Percentiles rank a stretch among this genome's conserved stretches.
phyloP scores from a whole-genome alignment of 1,284 basidiomycete genomes.

The Ustilago shanxiensis region DNA sequence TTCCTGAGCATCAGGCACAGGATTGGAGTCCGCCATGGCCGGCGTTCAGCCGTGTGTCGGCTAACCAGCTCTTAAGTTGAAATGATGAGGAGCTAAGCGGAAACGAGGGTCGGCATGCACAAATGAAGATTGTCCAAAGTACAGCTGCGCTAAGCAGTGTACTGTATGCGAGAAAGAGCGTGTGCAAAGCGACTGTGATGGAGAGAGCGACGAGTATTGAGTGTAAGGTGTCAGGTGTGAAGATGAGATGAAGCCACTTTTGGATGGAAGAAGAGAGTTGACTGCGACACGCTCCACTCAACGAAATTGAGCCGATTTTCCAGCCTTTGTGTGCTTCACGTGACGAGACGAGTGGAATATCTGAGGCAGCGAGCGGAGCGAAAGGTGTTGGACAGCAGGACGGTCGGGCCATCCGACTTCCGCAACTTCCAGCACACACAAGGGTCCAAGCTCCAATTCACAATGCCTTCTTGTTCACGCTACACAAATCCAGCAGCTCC shows the following conservation, averaged over 20 bases:
- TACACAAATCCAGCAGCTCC: not conserved
- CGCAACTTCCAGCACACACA: slow-evolving; percentile 12
- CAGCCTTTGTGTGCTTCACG: slow-evolving; percentile 27
- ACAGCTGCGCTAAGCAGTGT: not conserved
- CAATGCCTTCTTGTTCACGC: not conserved
- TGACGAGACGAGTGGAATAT: slow-evolving; percentile 23
- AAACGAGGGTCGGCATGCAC: slow-evolving; percentile 21
- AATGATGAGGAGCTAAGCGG: not conserved
- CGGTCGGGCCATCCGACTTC: slow-evolving; percentile 34
- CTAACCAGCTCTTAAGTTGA: slow-evolving; percentile 12
- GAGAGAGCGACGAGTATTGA: not conserved
- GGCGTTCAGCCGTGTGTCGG: slow-evolving; percentile 19
- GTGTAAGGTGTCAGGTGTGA: slow-evolving; percentile 9
- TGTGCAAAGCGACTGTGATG: slow-evolving; percentile 12
- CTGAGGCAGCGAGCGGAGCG: slow-evolving; percentile 13
- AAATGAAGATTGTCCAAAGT: not conserved
- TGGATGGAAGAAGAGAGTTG: slow-evolving; percentile 16
- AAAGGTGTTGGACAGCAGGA: slow-evolving; percentile 37
- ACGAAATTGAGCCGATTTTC: slow-evolving; percentile 27
- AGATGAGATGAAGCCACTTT: slow-evolving; percentile 16
- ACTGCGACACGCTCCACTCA: slow-evolving; percentile 18
- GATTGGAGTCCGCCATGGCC: slow-evolving; percentile 43
- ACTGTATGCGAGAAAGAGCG: not conserved
- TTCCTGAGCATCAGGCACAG: slow-evolving; percentile 43
- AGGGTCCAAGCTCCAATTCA: not conserved